phyloP scores from a whole-genome alignment of 2,329 filamentous ascomycete species.

The Venturia oleaginea region DNA sequence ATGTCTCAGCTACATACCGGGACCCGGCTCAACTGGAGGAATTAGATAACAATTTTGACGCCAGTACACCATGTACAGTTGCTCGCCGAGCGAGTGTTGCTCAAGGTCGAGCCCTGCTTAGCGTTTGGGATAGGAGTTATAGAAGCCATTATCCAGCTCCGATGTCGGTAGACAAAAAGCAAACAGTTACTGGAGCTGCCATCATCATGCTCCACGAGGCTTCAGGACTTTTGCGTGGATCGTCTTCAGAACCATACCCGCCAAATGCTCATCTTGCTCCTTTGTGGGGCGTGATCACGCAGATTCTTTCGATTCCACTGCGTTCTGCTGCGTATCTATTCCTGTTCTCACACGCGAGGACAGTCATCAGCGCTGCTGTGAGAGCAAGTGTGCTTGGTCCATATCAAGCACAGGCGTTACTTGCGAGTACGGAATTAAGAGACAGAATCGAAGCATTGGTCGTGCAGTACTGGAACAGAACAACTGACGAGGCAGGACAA shows the following conservation, averaged over 20 bases:
- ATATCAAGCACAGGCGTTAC: constrained; percentile 66
- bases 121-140: constrained; percentile 68
- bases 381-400: constrained; percentile 70
- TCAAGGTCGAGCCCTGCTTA: constrained; percentile 65
- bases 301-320: constrained; percentile 50
- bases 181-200: constrained; percentile 16
- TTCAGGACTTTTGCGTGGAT: constrained; percentile 22
- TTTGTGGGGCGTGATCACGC: constrained; percentile 58
- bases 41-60: constrained; percentile 69
- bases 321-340: constrained; percentile 65
- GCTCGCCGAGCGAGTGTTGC: constrained; percentile 64
- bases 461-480: constrained; percentile 49
- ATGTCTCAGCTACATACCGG: constrained; percentile 59
- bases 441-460: constrained; percentile 49
- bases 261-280: constrained; percentile 56
- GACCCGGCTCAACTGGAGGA: constrained; percentile 41
- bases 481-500: constrained; percentile 61
- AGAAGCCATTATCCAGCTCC: constrained; percentile 20
- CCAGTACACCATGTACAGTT: constrained; percentile 69
- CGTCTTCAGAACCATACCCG: constrained; percentile 12
- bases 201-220: constrained; percentile 23
- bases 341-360: constrained; percentile 66
- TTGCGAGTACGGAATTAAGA: constrained; percentile 54
- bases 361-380: constrained; percentile 66
- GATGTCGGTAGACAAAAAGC: background rate